These are phyloP conservation scores for Ustilago lituana DNA, from an alignment of 1,284 basidiomycete species.

Conservation along the genomic window DNA sequence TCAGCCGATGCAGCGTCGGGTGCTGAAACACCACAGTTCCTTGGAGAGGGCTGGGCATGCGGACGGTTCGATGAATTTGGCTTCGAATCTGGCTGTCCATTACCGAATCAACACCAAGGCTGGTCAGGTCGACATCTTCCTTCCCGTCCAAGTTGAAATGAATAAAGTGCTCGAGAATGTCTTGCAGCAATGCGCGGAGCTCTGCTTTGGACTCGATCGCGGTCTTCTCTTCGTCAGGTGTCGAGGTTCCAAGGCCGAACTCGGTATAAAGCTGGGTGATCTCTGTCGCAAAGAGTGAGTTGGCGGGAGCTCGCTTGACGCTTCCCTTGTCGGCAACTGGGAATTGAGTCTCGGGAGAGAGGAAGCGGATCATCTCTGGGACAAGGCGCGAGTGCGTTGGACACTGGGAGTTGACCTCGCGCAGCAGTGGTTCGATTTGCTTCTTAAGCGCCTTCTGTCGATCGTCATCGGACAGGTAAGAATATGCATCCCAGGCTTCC, in stretches of 20 bases:
- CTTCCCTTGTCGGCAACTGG: constrained; percentile 42
- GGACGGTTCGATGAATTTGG: constrained; percentile 28
- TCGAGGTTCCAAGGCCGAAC: constrained; percentile 34
- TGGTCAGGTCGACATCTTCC: constrained; percentile 67
- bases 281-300: constrained; percentile 15
- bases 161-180: constrained; percentile 26
- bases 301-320: constrained; percentile 30
- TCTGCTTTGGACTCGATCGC: constrained; percentile 9
- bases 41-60: constrained; percentile 43
- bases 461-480: constrained; percentile 7
- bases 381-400: constrained; percentile 44
- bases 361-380: constrained; percentile 39
- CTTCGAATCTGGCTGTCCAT: constrained; percentile 72
- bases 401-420: constrained; percentile 29
- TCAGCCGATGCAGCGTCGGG: constrained; percentile 69
- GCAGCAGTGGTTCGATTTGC: constrained; percentile 25
- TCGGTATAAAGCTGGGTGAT: constrained; percentile 39
- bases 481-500: constrained; percentile 66
- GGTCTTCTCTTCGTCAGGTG: constrained; percentile 20
- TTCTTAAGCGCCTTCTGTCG: constrained; percentile 31
- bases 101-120: constrained; percentile 73
- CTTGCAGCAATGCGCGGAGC: constrained; percentile 13
- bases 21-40: constrained; percentile 70
- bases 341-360: constrained; percentile 12
- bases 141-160: constrained; percentile 60